Percentiles rank a stretch among this genome's conserved stretches.
Evolutionary conservation across 2,329 filamentous ascomycete species (phyloP).

Genomic region (Monilinia aucupariae): DNA sequence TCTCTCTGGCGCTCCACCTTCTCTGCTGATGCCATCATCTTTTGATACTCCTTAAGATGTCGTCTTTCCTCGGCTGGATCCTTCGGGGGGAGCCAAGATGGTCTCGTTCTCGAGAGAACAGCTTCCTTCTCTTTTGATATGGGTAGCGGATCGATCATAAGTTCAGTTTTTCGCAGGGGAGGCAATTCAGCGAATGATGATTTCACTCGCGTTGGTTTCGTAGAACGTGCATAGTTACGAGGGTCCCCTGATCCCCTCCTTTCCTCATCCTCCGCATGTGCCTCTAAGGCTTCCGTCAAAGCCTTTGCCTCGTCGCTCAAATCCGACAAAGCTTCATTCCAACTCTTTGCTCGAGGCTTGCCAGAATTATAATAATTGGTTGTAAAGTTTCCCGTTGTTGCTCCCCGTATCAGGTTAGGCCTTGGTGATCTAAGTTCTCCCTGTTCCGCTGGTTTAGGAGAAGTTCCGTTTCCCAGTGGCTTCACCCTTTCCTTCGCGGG

Average conservation of each 20-base stretch:
- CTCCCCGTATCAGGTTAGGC: constrained; percentile 40
- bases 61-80: constrained; percentile 85
- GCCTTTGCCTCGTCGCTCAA: constrained; percentile 68
- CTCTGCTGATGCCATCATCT: constrained; percentile 65
- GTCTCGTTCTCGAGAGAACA: constrained; percentile 71
- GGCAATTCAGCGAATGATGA: constrained; percentile 63
- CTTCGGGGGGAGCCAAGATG: constrained; percentile 81
- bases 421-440: constrained; percentile 45
- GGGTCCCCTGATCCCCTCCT: constrained; percentile 36
- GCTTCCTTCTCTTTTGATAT: constrained; percentile 84
- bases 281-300: constrained; percentile 74
- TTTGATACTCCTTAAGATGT: constrained; percentile 80
- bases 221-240: constrained; percentile 36
- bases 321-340: constrained; percentile 64
- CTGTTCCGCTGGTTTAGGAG: constrained; percentile 52
- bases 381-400: constrained; percentile 51
- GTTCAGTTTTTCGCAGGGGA: constrained; percentile 53
- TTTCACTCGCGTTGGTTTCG: constrained; percentile 52
- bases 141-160: constrained; percentile 79
- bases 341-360: constrained; percentile 62
- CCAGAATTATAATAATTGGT: constrained; percentile 42
- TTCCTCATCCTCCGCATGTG: constrained; percentile 65
- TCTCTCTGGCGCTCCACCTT: constrained; percentile 57
- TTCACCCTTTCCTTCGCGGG: constrained; percentile 31
- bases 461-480: constrained; percentile 55